These are phyloP conservation scores for Syncephalis plumigaleata DNA, from an alignment of 371 early-diverging fungal genomes.

Conservation along the genomic window DNA sequence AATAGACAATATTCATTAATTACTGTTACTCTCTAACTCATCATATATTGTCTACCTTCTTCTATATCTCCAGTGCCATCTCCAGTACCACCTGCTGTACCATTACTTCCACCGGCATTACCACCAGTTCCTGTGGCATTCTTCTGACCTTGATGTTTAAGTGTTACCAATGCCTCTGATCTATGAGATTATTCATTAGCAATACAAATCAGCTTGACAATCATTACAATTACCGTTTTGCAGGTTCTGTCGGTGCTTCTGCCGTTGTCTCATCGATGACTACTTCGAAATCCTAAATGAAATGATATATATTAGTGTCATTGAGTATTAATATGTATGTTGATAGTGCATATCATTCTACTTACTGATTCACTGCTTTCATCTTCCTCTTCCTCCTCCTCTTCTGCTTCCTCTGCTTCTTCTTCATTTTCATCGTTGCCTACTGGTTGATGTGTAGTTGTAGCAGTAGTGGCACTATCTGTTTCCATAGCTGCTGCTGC, in stretches of 20 bases:
- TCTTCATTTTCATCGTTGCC: slow-evolving; percentile 7
- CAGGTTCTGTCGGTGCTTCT: background rate
- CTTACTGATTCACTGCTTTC: slow-evolving; percentile 29
- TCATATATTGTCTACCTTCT: background rate
- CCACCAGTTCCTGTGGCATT: background rate
- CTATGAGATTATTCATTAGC: no score
- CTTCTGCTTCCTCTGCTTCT: slow-evolving; percentile 12
- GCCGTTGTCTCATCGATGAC: slow-evolving; percentile 25
- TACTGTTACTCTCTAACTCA: slow-evolving; percentile 10
- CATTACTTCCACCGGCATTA: background rate
- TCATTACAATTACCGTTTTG: background rate
- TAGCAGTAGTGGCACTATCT: background rate
- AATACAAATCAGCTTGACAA: no score
- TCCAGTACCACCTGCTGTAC: background rate
- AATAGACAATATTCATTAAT: slow-evolving; percentile 8
- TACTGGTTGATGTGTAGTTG: background rate
- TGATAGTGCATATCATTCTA: background rate
- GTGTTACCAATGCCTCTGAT: background rate
- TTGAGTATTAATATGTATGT: background rate
- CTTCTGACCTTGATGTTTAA: slow-evolving; percentile 2
- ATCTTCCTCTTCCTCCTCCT: slow-evolving; percentile 14
- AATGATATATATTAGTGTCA: background rate
- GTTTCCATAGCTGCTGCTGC: background rate
- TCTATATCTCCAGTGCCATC: slow-evolving; percentile 1
- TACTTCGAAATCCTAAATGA: slow-evolving; percentile 55